phyloP scores from a whole-genome alignment of 2,329 filamentous ascomycete genomes.

The Fusarium begoniae region DNA sequence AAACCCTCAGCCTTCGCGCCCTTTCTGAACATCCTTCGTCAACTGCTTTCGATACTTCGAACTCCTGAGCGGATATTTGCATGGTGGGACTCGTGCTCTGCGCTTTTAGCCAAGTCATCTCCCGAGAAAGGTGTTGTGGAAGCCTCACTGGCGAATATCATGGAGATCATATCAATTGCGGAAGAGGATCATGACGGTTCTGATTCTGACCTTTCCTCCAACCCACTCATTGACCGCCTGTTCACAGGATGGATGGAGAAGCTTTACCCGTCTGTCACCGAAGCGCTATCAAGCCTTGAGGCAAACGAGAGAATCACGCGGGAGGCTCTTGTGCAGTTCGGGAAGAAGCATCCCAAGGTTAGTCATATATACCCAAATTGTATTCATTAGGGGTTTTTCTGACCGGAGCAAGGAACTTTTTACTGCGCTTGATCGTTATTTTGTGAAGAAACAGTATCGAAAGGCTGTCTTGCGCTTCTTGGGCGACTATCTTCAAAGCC shows the following conservation, averaged over 20 bases:
- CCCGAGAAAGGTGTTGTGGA: conserved; percentile 70
- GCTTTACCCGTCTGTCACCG: conserved; percentile 49
- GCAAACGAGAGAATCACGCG: conserved; percentile 61
- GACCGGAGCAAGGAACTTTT: conserved; percentile 67
- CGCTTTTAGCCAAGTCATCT: conserved; percentile 58
- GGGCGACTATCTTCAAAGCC: conserved; percentile 76
- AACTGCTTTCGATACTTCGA: conserved; percentile 70
- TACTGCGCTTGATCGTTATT: conserved; percentile 69
- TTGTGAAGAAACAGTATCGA: conserved; percentile 71
- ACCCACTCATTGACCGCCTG: conserved; percentile 65
- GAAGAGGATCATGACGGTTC: conserved; percentile 61
- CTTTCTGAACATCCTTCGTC: conserved; percentile 75
- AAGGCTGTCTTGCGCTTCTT: conserved; percentile 72
- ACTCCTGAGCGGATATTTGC: conserved; percentile 70
- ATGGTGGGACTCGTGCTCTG: conserved; percentile 72
- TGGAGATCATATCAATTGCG: conserved; percentile 71
- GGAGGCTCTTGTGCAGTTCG: conserved; percentile 65
- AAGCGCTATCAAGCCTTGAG: conserved; percentile 50
- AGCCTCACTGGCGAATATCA: conserved; percentile 71
- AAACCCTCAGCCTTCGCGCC: conserved; percentile 65
- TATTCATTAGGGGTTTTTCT: background rate
- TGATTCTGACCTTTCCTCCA: conserved; percentile 54
- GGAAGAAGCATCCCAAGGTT: conserved; percentile 73
- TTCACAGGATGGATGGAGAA: conserved; percentile 67
- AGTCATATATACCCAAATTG: background rate